Evolutionary conservation across 2,329 filamentous ascomycete species (phyloP).

Genomic region (Penicillium sp.): DNA sequence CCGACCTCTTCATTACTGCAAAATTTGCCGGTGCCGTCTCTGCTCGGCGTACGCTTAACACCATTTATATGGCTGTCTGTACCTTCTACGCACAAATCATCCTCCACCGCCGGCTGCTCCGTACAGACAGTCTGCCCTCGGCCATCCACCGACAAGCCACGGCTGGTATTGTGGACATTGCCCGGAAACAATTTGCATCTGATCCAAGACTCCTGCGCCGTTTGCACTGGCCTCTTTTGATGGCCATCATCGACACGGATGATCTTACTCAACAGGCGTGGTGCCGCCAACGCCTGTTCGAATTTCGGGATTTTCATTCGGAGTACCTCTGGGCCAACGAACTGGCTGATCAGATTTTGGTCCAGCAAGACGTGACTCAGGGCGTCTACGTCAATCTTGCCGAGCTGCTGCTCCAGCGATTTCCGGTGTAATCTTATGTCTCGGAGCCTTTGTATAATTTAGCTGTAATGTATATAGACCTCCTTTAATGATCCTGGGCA

Average conservation of each 20-base stretch:
- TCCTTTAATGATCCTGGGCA: constrained; percentile 8
- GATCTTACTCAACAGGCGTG: constrained; percentile 30
- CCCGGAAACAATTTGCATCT: constrained; percentile 30
- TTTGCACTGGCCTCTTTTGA: constrained; percentile 35
- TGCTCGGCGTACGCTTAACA: constrained; percentile 34
- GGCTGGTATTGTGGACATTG: constrained; percentile 32
- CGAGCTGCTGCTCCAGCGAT: constrained; percentile 24
- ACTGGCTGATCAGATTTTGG: constrained; percentile 28
- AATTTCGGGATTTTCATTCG: constrained; percentile 29
- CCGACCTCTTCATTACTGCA: constrained; percentile 37
- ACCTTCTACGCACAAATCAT: constrained; percentile 36
- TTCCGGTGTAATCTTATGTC: constrained; percentile 12
- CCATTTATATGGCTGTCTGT: constrained; percentile 35
- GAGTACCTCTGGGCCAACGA: constrained; percentile 32
- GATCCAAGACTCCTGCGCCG: constrained; percentile 33
- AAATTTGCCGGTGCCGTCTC: constrained; percentile 30
- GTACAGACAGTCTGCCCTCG: constrained; percentile 15
- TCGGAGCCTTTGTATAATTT: constrained; percentile 11
- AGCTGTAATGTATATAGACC: constrained; percentile 12
- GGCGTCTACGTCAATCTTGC: constrained; percentile 27
- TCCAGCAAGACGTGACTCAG: constrained; percentile 25
- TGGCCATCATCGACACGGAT: constrained; percentile 34
- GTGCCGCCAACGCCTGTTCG: constrained; percentile 31
- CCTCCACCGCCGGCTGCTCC: constrained; percentile 33
- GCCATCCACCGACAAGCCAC: constrained; percentile 29